Evolutionary conservation across 1,284 basidiomycete genomes (phyloP).

Genomic region (Austropuccinia psidii): DNA sequence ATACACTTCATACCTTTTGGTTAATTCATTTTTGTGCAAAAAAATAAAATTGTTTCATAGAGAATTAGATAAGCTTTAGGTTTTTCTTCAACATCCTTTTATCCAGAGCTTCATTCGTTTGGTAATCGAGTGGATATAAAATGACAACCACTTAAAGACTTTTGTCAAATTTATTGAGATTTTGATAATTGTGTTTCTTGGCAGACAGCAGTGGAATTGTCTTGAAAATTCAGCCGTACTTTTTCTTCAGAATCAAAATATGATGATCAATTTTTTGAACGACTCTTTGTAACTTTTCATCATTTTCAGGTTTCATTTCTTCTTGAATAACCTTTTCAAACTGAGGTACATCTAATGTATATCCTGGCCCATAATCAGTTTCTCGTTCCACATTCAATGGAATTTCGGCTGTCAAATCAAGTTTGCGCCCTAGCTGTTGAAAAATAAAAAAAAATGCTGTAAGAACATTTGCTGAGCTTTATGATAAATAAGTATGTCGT

Average conservation of each 20-base stretch:
- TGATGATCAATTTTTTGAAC: neutral
- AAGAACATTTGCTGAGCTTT: neutral
- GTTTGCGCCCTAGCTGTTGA: conserved; percentile 12
- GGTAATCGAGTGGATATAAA: too few species aligned
- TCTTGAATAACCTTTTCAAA: neutral
- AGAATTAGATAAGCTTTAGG: too few species aligned
- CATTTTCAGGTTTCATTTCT: neutral
- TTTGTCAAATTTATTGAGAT: too few species aligned
- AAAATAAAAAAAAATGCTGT: neutral
- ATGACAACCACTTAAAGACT: too few species aligned
- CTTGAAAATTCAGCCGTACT: too few species aligned
- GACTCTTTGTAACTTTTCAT: neutral
- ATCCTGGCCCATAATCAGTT: conserved; percentile 1
- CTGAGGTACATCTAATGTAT: conserved; percentile 6
- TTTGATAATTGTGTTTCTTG: too few species aligned
- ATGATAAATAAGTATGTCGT: neutral
- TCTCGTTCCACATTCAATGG: conserved; percentile 2
- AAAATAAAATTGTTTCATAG: too few species aligned
- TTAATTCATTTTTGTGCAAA: too few species aligned
- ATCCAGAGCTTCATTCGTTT: too few species aligned
- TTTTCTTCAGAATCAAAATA: conserved; percentile 2
- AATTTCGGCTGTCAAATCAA: conserved; percentile 10
- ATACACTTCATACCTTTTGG: too few species aligned
- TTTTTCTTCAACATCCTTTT: too few species aligned
- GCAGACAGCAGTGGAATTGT: too few species aligned